Base-by-base conservation (phyloP, 2,329 filamentous ascomycete species). In the Chaetothyriales sp. region DNA sequence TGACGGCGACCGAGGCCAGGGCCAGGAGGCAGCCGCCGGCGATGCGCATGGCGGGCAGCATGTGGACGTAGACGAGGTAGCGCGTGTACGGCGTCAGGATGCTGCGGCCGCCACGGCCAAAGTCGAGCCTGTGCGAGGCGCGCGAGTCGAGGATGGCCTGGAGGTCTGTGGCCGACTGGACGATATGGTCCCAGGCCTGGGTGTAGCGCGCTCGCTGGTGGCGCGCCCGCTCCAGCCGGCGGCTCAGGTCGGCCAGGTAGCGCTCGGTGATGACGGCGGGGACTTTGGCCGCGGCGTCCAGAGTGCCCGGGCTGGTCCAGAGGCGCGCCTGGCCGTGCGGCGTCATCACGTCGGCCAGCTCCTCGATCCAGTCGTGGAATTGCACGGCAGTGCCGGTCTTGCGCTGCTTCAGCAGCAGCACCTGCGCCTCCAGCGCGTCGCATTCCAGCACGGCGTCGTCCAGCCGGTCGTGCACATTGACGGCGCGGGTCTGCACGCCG, bases 311-410 rank as follows among this genome's bases (percentile, higher is more conserved):
- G 18, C 67, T 64, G 4, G 66, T 60, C 4, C 68, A 63, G 25
- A 68, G 63, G 46, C 76, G 71, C 50, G 65, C 71, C 58, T 90
- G 86, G 1, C 82, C 78, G 5, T 87, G 67, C 60, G 78, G 82
- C 45, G 82, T 81, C 57, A 83, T 79, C 57, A 83, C 79, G 57
- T 97, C 90, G 2, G 81, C 82, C 29, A 98, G 72, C 64, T 98
- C 92, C 59, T 97, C 90, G 58, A 98, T 94, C 92, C 92, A 98
- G 60, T 95, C 89, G 59, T 83, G 80, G 63, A 89, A 92, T 44
- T 85, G 78, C 51, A 74, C 72, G 4, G 86, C 82, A 20, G 81
- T 86, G 15, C 85, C 87, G 2, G 80, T 83, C 71, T 95, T 95
- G 59, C 89, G 80, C 58, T 83, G 81, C 58, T 83, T 81, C 43